phyloP scores from a whole-genome alignment of 768 basidiomycete genomes.

The Ramaria sp. region DNA sequence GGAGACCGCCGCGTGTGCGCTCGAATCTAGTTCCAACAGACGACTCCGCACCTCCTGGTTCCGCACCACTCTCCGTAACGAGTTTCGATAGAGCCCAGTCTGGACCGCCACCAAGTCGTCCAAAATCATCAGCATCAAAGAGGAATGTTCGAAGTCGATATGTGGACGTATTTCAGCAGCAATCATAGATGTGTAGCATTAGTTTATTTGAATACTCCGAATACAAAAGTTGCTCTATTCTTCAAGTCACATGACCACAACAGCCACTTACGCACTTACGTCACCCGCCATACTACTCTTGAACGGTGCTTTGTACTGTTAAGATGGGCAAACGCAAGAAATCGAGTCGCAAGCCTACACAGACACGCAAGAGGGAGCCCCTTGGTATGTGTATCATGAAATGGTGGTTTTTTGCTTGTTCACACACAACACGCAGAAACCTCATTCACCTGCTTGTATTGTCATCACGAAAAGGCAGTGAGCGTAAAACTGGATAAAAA shows the following conservation, averaged over 20 bases:
- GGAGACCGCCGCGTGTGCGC: slow-evolving; percentile 42
- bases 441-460: slow-evolving; percentile 78
- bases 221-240: too few relatives aligned
- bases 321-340: slow-evolving; percentile 87
- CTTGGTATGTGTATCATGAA: slow-evolving; percentile 40
- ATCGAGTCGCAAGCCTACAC: slow-evolving; percentile 70
- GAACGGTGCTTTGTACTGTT: neutral
- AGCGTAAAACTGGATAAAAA: slow-evolving; percentile 78
- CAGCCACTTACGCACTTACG: neutral
- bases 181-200: slow-evolving; percentile 13
- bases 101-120: slow-evolving; percentile 26
- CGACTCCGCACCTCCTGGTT: slow-evolving; percentile 17
- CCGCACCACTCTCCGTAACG: slow-evolving; percentile 11
- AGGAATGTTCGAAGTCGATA: slow-evolving; percentile 74
- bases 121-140: slow-evolving; percentile 56
- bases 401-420: neutral
- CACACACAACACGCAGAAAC: slow-evolving; percentile 40
- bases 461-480: slow-evolving; percentile 84
- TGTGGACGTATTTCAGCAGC: slow-evolving; percentile 80
- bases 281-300: neutral
- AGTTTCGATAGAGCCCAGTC: slow-evolving; percentile 15
- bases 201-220: neutral
- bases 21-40: slow-evolving; percentile 53
- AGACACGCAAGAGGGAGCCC: slow-evolving; percentile 54
- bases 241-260: neutral